Conservation (phyloP, 495 filamentous ascomycete species). For the Penicillium lagena region DNA sequence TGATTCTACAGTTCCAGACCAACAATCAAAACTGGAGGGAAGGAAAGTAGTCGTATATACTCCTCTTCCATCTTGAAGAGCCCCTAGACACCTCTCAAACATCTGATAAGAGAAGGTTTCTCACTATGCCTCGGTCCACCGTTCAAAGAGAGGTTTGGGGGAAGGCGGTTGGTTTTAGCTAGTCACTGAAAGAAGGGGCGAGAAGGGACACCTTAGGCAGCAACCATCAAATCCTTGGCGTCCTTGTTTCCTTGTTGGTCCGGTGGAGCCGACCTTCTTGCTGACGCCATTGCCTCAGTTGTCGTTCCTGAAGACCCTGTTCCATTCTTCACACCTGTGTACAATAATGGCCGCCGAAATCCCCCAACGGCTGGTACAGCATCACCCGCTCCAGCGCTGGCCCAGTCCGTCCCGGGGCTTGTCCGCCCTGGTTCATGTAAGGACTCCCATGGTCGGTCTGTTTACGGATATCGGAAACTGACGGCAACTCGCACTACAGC, state of each 20-base stretch:
- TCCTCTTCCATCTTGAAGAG: neutral
- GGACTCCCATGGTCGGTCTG: slow-evolving; percentile 2
- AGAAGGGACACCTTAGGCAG: neutral
- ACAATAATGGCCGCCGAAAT: slow-evolving; percentile 6
- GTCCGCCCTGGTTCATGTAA: slow-evolving; percentile 67
- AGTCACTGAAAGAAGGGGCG: neutral
- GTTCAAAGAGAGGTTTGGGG: too few species aligned
- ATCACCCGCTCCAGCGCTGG: slow-evolving; percentile 68
- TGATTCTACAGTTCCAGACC: too few species aligned
- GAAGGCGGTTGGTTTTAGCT: neutral
- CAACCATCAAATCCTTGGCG: neutral
- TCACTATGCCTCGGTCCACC: neutral
- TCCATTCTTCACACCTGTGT: neutral
- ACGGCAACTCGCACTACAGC: slow-evolving; percentile 13
- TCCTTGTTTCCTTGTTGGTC: too few species aligned
- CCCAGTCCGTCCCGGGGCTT: slow-evolving; percentile 62
- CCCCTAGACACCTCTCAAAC: neutral
- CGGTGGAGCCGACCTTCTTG: too few species aligned
- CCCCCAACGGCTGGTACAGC: slow-evolving; percentile 15
- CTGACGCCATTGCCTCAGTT: too few species aligned
- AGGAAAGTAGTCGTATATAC: too few species aligned
- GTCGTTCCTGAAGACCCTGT: neutral
- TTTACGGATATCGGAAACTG: neutral
- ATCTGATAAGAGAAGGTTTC: neutral
- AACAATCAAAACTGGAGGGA: too few species aligned